Percentiles rank a stretch among this genome's conserved stretches.
Conservation (phyloP, 164 flowering plant genomes). For the Houttuynia cordata region DNA sequence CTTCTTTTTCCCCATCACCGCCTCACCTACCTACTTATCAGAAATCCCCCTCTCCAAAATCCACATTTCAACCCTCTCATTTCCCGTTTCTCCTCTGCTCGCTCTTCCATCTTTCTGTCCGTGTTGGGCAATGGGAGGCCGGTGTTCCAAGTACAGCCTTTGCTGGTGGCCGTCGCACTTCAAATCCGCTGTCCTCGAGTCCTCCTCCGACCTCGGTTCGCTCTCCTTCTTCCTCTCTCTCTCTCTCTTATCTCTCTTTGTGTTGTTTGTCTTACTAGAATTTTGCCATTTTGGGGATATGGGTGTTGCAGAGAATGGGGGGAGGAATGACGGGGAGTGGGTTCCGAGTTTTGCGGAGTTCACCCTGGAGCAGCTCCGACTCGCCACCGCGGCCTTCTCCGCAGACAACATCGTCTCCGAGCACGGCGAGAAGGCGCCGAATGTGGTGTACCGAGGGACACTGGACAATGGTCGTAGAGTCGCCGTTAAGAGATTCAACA, state of each 20-base stretch:
- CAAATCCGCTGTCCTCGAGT: conserved; percentile 42
- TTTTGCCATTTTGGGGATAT: conserved; percentile 1
- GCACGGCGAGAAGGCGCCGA: conserved; percentile 94
- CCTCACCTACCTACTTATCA: too few relatives aligned
- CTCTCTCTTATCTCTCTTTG: not conserved
- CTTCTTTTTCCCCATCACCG: too few relatives aligned
- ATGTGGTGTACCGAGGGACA: conserved; percentile 73
- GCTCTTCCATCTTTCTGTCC: not conserved
- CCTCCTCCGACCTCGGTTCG: conserved; percentile 54
- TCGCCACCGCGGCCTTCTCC: conserved; percentile 60
- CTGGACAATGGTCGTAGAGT: conserved; percentile 46
- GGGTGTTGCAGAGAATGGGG: conserved; percentile 47
- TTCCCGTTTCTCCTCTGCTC: not conserved
- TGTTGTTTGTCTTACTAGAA: not conserved
- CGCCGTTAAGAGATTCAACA: conserved; percentile 83
- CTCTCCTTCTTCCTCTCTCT: not conserved
- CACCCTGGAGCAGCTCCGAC: conserved; percentile 59
- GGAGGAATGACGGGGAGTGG: conserved; percentile 20
- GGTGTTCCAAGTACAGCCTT: conserved; percentile 61
- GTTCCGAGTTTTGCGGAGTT: conserved; percentile 53
- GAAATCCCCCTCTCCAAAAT: not conserved
- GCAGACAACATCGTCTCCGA: conserved; percentile 82
- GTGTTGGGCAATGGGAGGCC: conserved; percentile 47
- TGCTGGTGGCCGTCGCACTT: conserved; percentile 75
- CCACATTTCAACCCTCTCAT: not conserved